Evolutionary conservation across 257 asterid species (phyloP).

Genomic region (Eustoma russellianum): DNA sequence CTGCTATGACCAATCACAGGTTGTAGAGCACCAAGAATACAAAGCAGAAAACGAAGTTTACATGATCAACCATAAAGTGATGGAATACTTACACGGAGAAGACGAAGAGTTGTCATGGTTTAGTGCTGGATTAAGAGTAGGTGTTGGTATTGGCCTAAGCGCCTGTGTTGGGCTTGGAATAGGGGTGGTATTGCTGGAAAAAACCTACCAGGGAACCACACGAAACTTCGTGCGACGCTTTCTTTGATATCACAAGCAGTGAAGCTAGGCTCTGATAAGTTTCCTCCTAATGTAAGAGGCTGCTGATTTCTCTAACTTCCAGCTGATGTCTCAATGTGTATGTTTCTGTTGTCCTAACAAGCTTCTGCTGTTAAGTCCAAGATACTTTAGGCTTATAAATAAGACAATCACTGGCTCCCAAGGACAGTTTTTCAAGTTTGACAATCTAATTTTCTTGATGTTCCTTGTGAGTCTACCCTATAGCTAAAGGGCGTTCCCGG

Average conservation of each 20-base stretch:
- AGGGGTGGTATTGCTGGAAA: conserved; percentile 65
- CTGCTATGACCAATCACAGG: no score
- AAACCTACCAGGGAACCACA: conserved; percentile 63
- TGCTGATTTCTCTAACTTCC: neutral
- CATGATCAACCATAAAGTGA: conserved; percentile 19
- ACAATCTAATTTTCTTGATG: no score
- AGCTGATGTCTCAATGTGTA: no score
- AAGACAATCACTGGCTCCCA: no score
- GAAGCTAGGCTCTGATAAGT: neutral
- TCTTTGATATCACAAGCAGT: conserved; percentile 11
- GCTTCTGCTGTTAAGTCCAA: no score
- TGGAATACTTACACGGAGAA: conserved; percentile 38
- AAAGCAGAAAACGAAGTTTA: conserved; percentile 28
- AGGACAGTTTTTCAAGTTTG: no score
- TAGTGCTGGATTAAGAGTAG: conserved; percentile 69
- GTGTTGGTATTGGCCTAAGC: conserved; percentile 69
- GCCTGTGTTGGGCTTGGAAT: conserved; percentile 59
- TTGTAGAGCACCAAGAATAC: conserved; percentile 14
- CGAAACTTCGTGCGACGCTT: conserved; percentile 50
- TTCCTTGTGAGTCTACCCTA: no score
- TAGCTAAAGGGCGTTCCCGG: no score
- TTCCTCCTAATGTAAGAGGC: neutral
- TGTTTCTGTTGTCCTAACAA: no score
- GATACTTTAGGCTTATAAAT: no score
- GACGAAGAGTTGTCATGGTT: conserved; percentile 70